phyloP scores from a whole-genome alignment of 2,329 filamentous ascomycete species.

The Ustulina deusta region DNA sequence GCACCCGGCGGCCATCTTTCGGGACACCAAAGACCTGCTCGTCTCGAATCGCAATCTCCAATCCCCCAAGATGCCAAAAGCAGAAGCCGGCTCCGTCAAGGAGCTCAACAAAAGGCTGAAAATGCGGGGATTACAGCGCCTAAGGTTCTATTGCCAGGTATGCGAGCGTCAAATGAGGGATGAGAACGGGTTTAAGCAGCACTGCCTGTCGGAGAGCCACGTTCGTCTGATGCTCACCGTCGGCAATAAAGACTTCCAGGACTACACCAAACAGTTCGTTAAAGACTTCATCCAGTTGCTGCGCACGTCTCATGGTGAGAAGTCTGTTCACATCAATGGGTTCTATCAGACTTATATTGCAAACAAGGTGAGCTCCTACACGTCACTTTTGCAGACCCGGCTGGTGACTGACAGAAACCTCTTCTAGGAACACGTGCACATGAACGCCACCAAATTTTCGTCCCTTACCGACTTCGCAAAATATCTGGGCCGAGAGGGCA shows the following conservation, averaged over 20 bases:
- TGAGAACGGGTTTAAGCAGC: slow-evolving; percentile 87
- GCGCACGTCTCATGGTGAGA: slow-evolving; percentile 88
- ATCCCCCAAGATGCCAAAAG: slow-evolving; percentile 80
- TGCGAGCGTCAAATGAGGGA: slow-evolving; percentile 65
- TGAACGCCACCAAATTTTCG: slow-evolving; percentile 93
- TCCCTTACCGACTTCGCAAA: slow-evolving; percentile 92
- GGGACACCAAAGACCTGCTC: background rate
- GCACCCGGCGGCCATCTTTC: background rate
- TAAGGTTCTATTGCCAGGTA: slow-evolving; percentile 91
- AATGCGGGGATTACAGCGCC: slow-evolving; percentile 78
- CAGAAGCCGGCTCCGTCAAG: slow-evolving; percentile 93
- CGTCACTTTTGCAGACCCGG: background rate
- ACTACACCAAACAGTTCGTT: slow-evolving; percentile 85
- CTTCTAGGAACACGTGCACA: slow-evolving; percentile 78
- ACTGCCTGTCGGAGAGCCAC: slow-evolving; percentile 65
- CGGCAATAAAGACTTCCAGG: slow-evolving; percentile 88
- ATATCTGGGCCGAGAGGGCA: slow-evolving; percentile 83
- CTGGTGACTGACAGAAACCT: background rate
- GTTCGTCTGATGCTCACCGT: slow-evolving; percentile 88
- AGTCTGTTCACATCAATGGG: slow-evolving; percentile 86
- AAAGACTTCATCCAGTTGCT: slow-evolving; percentile 82
- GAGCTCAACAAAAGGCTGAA: slow-evolving; percentile 92
- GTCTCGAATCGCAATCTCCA: background rate
- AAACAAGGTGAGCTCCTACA: slow-evolving; percentile 64
- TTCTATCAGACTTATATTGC: slow-evolving; percentile 97